Conservation (phyloP, 441 rosid genomes). For the Kokia cookei region DNA sequence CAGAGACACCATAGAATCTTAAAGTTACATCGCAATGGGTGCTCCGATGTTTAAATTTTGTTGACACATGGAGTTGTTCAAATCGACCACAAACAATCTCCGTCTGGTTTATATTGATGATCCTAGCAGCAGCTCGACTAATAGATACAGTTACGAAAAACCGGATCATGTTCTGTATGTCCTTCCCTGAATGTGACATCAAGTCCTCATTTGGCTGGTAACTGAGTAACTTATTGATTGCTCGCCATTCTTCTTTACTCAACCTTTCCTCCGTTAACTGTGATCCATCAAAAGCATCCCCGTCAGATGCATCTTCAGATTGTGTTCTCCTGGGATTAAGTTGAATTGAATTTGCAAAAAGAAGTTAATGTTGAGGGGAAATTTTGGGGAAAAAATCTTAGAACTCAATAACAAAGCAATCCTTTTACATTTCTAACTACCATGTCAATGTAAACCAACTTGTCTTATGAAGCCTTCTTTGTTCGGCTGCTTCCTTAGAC, state of each 20-base stretch:
- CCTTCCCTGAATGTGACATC: conserved; percentile 56
- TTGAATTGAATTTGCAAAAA: conserved; percentile 7
- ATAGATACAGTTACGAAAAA: conserved; percentile 75
- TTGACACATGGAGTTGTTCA: conserved; percentile 80
- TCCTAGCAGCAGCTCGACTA: conserved; percentile 82
- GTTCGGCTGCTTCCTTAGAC: conserved; percentile 94
- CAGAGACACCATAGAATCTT: conserved; percentile 90
- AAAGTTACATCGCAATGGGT: conserved; percentile 69
- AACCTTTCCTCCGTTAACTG: conserved; percentile 54
- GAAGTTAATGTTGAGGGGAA: neutral
- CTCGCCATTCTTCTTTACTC: conserved; percentile 96
- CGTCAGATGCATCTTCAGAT: conserved; percentile 48
- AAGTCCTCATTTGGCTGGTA: conserved; percentile 82
- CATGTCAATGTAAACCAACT: conserved; percentile 88
- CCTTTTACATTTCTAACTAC: conserved; percentile 38
- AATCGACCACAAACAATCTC: conserved; percentile 95
- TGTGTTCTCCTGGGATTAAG: conserved; percentile 47
- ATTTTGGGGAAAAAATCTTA: neutral
- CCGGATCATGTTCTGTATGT: conserved; percentile 79
- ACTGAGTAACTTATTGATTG: conserved; percentile 86
- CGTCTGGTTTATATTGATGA: conserved; percentile 53
- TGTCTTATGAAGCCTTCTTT: conserved; percentile 60
- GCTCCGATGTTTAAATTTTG: conserved; percentile 74
- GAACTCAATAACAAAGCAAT: neutral
- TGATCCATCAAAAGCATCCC: conserved; percentile 46